Evolutionary conservation across 352 stramenopile species (phyloP), one percentile per base, ranked within the genome.

Genomic region (Plasmopara muralis): DNA sequence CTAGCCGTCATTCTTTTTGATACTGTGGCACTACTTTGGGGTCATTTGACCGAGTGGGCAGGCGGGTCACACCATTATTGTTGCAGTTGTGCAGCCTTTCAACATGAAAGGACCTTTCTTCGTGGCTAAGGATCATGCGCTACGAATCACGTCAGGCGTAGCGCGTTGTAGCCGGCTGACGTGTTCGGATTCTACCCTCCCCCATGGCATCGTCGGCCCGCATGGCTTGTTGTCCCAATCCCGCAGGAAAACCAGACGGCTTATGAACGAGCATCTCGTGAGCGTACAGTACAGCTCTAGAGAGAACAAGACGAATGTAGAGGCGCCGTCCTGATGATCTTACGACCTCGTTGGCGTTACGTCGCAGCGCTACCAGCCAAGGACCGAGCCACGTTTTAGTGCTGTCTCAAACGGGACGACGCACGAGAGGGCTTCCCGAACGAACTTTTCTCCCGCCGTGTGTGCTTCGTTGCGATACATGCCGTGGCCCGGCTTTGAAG

Each of bases 251-350:
- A 35, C 10, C 31, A 35, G 6, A 2, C 31, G 6, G 31, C 20
- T 25, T 35, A 35, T 35, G 31, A 6, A 35, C 20, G 20, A 25
- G 20, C 20, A 35, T 35, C 31, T 35, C 31, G 20, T 25, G 20
- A 25, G 20, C 13, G 34, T 42, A 42, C 37, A 42, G 37, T 18
- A 18, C 49, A 25, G 34, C 15, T 41, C 13, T 40, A 37, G 18
- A 40, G 28, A 37, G 39, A 41, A 28, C 45, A 34, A 33, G 25
- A 35, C 1, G 1, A 25, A 67, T 68, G 60, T 64, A 64, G 50
- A 68, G 52, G 50, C 43, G 50, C 55, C 33, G 57, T 53, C 55
- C 50, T 50, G 49, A 50, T 68, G 60, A 68, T 68, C 55, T 38
- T 53, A 42, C 54, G 41, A 40, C 16, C 43, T 61, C 51, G 55